phyloP scores from a whole-genome alignment of 345 rosid genomes.

The Hypericum androsaemum region DNA sequence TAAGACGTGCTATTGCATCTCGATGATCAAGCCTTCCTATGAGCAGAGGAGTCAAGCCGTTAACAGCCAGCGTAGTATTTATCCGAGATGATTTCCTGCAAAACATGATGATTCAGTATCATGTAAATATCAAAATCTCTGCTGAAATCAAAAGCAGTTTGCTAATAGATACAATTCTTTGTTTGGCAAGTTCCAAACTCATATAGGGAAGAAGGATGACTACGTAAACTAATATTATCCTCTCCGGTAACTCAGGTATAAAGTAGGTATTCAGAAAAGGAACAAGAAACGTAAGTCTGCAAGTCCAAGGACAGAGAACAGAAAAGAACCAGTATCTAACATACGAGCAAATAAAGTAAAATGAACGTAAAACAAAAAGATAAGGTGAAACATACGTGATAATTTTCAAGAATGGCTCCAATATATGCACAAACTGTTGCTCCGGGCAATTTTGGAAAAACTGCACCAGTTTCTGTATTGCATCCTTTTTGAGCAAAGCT shows the following conservation, averaged over 20 bases:
- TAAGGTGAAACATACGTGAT: conserved; percentile 51
- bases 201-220: too few relatives aligned
- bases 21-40: conserved; percentile 84
- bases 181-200: too few relatives aligned
- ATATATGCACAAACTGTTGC: conserved; percentile 83
- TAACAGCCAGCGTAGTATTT: conserved; percentile 89
- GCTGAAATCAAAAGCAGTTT: too few relatives aligned
- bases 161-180: too few relatives aligned
- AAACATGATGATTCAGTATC: neutral
- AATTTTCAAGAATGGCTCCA: conserved; percentile 98
- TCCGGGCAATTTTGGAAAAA: conserved; percentile 95
- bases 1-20: conserved; percentile 96
- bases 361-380: neutral
- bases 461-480: conserved; percentile 74
- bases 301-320: conserved; percentile 1
- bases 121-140: neutral
- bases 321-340: too few relatives aligned
- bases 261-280: too few relatives aligned
- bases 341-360: conserved; percentile 2
- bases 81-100: conserved; percentile 86
- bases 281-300: neutral
- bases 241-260: too few relatives aligned
- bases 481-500: conserved; percentile 79
- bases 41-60: conserved; percentile 88
- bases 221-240: too few relatives aligned